Conservation (phyloP, 2,329 filamentous ascomycete species). For the Lachnum nothofagi region DNA sequence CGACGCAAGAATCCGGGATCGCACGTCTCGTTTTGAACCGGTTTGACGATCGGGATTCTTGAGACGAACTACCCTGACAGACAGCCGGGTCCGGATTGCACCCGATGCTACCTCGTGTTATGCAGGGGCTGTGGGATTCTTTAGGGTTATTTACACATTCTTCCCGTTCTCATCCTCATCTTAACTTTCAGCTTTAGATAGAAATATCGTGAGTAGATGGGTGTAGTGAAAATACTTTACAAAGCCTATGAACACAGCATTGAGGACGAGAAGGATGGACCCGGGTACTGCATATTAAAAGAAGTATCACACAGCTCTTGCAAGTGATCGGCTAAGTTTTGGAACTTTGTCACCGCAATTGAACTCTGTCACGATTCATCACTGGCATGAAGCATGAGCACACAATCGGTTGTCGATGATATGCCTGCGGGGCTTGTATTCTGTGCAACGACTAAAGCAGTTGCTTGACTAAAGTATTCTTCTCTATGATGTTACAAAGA, state of each 20-base stretch:
- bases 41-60: conserved; percentile 16
- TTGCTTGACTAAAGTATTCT: conserved; percentile 12
- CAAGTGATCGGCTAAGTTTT: too few species aligned
- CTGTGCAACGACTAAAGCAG: conserved; percentile 7
- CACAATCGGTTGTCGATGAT: neutral
- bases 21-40: conserved; percentile 19
- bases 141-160: neutral
- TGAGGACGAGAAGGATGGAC: too few species aligned
- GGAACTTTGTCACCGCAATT: neutral
- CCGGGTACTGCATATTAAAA: too few species aligned
- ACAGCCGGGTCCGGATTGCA: conserved; percentile 2
- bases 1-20: conserved; percentile 2
- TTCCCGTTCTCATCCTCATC: neutral
- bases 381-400: neutral
- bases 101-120: conserved; percentile 10
- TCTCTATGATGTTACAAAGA: conserved; percentile 25
- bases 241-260: too few species aligned
- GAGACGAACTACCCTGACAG: conserved; percentile 6
- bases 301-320: too few species aligned
- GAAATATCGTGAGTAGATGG: too few species aligned
- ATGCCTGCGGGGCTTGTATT: neutral
- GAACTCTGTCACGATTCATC: neutral
- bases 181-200: too few species aligned
- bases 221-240: too few species aligned
- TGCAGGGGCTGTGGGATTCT: neutral